These are phyloP conservation scores for Aureobasidium pullulans DNA, from an alignment of 2,329 filamentous ascomycete genomes.

Conservation along the genomic window DNA sequence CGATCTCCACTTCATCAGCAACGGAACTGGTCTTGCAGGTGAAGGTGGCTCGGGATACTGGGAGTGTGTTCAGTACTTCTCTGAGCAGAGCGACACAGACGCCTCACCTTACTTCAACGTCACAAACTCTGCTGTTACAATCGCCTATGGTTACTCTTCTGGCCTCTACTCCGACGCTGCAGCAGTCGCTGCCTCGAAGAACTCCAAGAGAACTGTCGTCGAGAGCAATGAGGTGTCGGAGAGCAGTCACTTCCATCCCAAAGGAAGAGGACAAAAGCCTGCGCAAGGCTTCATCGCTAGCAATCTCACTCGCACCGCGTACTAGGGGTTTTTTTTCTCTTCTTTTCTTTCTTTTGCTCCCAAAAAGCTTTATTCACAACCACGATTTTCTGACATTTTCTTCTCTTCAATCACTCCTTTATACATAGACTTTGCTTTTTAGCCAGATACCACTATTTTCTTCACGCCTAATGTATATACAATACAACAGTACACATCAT, in stretches of 20 bases:
- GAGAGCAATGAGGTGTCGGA: not conserved
- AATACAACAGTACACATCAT: not conserved
- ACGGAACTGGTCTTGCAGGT: not conserved
- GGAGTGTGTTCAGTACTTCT: conserved; percentile 9
- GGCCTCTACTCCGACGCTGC: conserved; percentile 8
- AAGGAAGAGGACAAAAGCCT: not conserved
- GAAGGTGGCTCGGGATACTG: not conserved
- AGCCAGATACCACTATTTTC: not conserved
- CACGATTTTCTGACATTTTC: too few relatives aligned
- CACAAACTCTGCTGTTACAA: not conserved
- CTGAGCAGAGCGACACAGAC: conserved; percentile 3
- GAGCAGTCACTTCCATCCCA: not conserved
- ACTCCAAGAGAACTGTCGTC: not conserved
- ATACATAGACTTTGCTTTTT: not conserved
- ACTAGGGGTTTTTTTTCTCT: not conserved
- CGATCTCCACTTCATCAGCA: conserved; percentile 10
- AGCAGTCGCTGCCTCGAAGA: not conserved
- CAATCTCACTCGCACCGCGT: not conserved
- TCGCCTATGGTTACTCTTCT: conserved; percentile 4
- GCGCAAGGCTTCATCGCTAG: not conserved
- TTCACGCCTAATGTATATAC: not conserved
- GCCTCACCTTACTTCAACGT: conserved; percentile 3
- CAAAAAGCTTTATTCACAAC: too few relatives aligned
- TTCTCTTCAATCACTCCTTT: not conserved
- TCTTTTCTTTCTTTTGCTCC: not conserved